Evolutionary conservation across 768 basidiomycete species (phyloP), one percentile per base, ranked within the genome.

Genomic region (Pisolithus orientalis): DNA sequence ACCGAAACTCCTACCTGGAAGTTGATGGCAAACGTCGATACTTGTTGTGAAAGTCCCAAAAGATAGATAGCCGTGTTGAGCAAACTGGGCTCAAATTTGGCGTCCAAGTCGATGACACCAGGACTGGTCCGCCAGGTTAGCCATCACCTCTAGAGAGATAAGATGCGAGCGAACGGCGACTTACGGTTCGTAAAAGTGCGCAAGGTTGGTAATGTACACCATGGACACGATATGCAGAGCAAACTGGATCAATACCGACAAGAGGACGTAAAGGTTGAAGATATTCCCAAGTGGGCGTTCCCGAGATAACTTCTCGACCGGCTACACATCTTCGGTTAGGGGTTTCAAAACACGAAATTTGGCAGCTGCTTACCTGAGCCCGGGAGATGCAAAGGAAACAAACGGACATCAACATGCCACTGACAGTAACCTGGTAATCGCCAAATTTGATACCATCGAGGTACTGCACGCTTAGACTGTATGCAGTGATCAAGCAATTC

Each of bases 361-460:
- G 43, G 2, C 1, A 16, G 27, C 4, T n/a, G 63, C 81, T 37
- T 60, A 94, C 95, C 83, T 94, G 93, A 11, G 95, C 95, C 7
- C 95, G 81, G 29, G 95, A 99, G 53, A 99, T 97, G 67, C 94
- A 97, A 66, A 96, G 72, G 82, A 99, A 99, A 69, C 95, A 99
- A 28, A 98, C 90, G 28, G 90, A 94, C 94, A 99, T 96, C 64
- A 98, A 75, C 65, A 67, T 67, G 21, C 96, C 96, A 1, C 90
- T 96, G 54, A 99, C 84, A 2, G 95, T 97, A 32, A 96, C 87
- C 65, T 99, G 95, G 66, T 99, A 99, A 66, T 99, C 96, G 13
- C 96, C 96, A 69, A 94, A 97, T 70, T 98, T 98, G 78, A 99
- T 97, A 17, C 96, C 96, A 57, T 98, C 95, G 2, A 99, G 77